Percentiles rank a stretch among this genome's conserved stretches.
Conservation (phyloP, 805 yeast genomes). For the Yamadazyma paraphyllophila region DNA sequence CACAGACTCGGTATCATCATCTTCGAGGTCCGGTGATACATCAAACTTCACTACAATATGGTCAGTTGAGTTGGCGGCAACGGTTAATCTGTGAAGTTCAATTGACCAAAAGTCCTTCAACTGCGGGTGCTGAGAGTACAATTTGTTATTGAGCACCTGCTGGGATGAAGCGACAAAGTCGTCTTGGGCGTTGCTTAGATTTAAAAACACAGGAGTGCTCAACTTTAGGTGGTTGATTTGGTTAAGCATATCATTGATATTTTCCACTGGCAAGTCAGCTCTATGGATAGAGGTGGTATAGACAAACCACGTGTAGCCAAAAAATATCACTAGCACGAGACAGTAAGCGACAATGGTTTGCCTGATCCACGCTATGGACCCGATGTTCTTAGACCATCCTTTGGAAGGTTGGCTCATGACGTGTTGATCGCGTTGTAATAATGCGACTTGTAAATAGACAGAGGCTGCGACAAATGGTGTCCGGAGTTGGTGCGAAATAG, state of each 20-base stretch:
- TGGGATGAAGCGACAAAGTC: conserved; percentile 36
- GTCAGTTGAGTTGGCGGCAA: neutral
- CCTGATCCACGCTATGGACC: conserved; percentile 9
- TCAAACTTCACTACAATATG: neutral
- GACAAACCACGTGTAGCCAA: conserved; percentile 62
- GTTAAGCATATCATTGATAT: conserved; percentile 10
- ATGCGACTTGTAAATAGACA: no score
- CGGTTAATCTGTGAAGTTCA: conserved; percentile 8
- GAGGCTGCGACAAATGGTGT: no score
- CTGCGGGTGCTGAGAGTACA: conserved; percentile 21
- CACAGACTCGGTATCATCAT: conserved; percentile 9
- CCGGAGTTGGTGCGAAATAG: no score
- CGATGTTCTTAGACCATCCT: neutral
- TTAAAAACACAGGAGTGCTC: conserved; percentile 45
- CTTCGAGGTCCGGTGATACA: conserved; percentile 4
- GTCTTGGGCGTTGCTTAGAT: conserved; percentile 28
- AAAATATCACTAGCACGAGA: conserved; percentile 13
- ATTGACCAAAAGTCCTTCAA: conserved; percentile 31
- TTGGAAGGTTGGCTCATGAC: neutral
- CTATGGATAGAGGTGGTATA: conserved; percentile 61
- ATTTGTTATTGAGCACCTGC: conserved; percentile 26
- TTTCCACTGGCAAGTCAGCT: conserved; percentile 54
- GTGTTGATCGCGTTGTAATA: neutral
- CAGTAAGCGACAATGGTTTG: conserved; percentile 13
- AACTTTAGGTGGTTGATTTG: conserved; percentile 17